Percentiles rank a stretch among this genome's conserved stretches.
These are phyloP conservation scores for Knoxdaviesia proteae DNA, from an alignment of 2,329 filamentous ascomycete genomes.

Conservation along the genomic window DNA sequence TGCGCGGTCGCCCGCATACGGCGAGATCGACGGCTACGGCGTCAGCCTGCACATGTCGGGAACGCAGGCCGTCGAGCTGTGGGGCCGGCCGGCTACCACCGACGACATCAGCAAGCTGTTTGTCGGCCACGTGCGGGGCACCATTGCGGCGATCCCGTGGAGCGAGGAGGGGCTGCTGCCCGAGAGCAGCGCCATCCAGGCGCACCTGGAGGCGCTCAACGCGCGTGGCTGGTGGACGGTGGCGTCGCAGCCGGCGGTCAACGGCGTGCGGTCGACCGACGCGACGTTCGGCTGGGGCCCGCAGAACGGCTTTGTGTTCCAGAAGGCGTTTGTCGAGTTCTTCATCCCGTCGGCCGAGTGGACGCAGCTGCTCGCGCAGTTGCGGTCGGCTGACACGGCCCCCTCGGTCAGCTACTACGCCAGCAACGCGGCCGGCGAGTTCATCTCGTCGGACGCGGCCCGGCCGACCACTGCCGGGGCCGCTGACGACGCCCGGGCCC, in stretches of 20 bases:
- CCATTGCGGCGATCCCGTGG: constrained; percentile 73
- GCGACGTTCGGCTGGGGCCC: constrained; percentile 85
- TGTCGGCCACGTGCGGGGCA: constrained; percentile 57
- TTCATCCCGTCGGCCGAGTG: constrained; percentile 66
- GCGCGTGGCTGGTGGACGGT: constrained; percentile 84
- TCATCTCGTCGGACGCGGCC: constrained; percentile 41
- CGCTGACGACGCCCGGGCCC: constrained; percentile 6
- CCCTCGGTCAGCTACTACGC: constrained; percentile 74
- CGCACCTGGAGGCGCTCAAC: constrained; percentile 58
- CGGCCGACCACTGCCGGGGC: constrained; percentile 13
- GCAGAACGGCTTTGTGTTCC: constrained; percentile 81
- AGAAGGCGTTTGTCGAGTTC: constrained; percentile 95
- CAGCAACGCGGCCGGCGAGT: constrained; percentile 57
- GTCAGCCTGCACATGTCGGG: constrained; percentile 84
- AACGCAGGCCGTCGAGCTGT: constrained; percentile 63
- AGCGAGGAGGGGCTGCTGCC: constrained; percentile 72
- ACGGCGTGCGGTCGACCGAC: constrained; percentile 60
- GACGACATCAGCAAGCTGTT: constrained; percentile 67
- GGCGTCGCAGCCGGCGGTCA: constrained; percentile 84
- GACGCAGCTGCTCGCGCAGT: constrained; percentile 38
- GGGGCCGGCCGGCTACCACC: constrained; percentile 53
- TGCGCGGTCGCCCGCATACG: constrained; percentile 77
- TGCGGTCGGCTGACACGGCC: constrained; percentile 35
- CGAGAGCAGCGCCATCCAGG: constrained; percentile 65
- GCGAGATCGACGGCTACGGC: constrained; percentile 94